Evolutionary conservation across 2,329 filamentous ascomycete genomes (phyloP).

Genomic region (Arthrinium phaeospermum): DNA sequence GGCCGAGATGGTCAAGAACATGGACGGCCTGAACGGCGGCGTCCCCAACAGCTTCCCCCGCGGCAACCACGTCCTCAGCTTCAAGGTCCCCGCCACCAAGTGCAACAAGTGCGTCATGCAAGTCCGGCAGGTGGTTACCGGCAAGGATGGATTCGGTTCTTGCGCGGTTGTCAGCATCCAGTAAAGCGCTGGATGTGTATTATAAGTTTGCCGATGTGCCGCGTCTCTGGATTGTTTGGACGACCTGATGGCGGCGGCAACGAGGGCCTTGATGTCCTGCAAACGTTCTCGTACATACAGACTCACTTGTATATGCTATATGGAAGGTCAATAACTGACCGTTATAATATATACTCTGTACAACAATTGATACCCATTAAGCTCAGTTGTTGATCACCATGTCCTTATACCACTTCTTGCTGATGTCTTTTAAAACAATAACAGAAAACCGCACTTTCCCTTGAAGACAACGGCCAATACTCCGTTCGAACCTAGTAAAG

Average conservation of each 20-base stretch:
- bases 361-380: neutral
- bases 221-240: neutral
- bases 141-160: slow-evolving; percentile 21
- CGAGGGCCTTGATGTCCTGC: neutral
- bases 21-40: slow-evolving; percentile 22
- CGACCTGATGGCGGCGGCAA: neutral
- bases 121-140: slow-evolving; percentile 20
- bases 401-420: neutral
- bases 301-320: neutral
- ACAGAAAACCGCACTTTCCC: too few relatives aligned
- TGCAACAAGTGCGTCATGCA: slow-evolving; percentile 25
- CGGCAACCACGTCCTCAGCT: slow-evolving; percentile 21
- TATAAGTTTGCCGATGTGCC: neutral
- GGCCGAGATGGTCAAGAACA: slow-evolving; percentile 22
- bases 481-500: neutral
- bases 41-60: slow-evolving; percentile 24
- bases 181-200: neutral
- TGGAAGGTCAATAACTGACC: neutral
- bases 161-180: slow-evolving; percentile 23
- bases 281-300: neutral
- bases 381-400: neutral
- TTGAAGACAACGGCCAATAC: neutral
- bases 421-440: neutral
- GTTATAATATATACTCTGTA: neutral
- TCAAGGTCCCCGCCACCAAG: slow-evolving; percentile 21